Percentiles rank a stretch among this genome's conserved stretches.
Evolutionary conservation across 1,284 basidiomycete genomes (phyloP).

Genomic region (Anthracocystis walkeri): DNA sequence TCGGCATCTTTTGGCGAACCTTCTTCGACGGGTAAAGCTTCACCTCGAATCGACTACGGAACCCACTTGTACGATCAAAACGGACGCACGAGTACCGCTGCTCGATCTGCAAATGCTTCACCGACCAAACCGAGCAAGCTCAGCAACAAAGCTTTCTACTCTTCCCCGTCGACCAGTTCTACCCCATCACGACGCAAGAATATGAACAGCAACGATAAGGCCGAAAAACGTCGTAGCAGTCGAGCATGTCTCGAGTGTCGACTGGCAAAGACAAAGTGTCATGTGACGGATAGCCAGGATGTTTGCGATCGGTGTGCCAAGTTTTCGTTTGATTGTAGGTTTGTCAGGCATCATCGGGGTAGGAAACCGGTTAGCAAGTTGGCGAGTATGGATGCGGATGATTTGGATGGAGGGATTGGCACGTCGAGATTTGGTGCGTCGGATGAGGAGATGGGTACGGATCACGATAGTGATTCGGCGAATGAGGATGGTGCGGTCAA

Average conservation of each 20-base stretch:
- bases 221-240: slow-evolving; percentile 43
- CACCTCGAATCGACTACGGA: slow-evolving; percentile 7
- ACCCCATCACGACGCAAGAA: slow-evolving; percentile 20
- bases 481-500: slow-evolving; percentile 14
- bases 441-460: slow-evolving; percentile 27
- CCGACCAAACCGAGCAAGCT: slow-evolving; percentile 14
- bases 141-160: slow-evolving; percentile 7
- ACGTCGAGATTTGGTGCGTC: slow-evolving; percentile 18
- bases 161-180: neutral
- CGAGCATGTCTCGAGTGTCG: slow-evolving; percentile 50
- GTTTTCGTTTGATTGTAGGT: slow-evolving; percentile 48
- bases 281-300: slow-evolving; percentile 32
- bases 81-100: neutral
- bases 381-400: slow-evolving; percentile 37
- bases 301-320: slow-evolving; percentile 48
- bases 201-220: slow-evolving; percentile 40
- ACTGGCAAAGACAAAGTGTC: slow-evolving; percentile 48
- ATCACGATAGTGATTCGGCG: slow-evolving; percentile 30
- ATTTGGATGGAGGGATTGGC: slow-evolving; percentile 13
- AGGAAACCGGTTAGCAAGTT: slow-evolving; percentile 48
- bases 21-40: neutral
- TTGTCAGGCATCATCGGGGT: slow-evolving; percentile 43
- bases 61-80: slow-evolving; percentile 28
- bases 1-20: neutral
- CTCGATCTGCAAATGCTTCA: slow-evolving; percentile 14